These are phyloP conservation scores for Pseudotulostoma volvatum DNA, from an alignment of 495 filamentous ascomycete genomes.

Conservation along the genomic window DNA sequence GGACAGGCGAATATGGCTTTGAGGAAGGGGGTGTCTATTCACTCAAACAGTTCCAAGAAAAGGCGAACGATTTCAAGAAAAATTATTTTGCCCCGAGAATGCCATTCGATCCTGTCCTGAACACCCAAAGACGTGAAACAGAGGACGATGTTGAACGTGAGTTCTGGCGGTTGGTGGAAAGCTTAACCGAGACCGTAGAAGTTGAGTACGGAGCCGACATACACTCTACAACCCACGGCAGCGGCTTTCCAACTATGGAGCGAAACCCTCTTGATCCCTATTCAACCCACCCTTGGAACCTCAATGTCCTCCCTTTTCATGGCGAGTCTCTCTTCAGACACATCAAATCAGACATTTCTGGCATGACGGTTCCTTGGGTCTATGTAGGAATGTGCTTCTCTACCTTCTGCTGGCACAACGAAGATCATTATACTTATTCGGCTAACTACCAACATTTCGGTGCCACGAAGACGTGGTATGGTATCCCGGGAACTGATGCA, in stretches of 20 bases:
- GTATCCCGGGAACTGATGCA: slow-evolving; percentile 84
- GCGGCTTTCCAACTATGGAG: slow-evolving; percentile 92
- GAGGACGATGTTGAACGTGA: slow-evolving; percentile 95
- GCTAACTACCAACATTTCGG: slow-evolving; percentile 99
- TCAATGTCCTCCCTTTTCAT: slow-evolving; percentile 84
- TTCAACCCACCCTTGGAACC: slow-evolving; percentile 84
- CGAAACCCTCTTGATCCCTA: slow-evolving; percentile 75
- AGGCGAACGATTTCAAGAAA: slow-evolving; percentile 86
- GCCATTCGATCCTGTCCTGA: slow-evolving; percentile 73
- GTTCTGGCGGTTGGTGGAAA: slow-evolving; percentile 91
- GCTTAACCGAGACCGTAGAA: slow-evolving; percentile 84
- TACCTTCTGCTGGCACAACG: slow-evolving; percentile 98
- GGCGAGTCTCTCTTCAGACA: slow-evolving; percentile 87
- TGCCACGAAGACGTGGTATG: slow-evolving; percentile 98
- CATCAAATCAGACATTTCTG: slow-evolving; percentile 97
- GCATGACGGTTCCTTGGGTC: slow-evolving; percentile 98
- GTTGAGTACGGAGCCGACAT: slow-evolving; percentile 98
- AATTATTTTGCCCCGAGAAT: slow-evolving; percentile 81
- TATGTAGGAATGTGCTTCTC: slow-evolving; percentile 99
- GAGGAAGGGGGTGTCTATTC: slow-evolving; percentile 96
- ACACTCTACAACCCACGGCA: slow-evolving; percentile 94
- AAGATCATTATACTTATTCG: slow-evolving; percentile 96
- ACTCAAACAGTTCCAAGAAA: slow-evolving; percentile 89
- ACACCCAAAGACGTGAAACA: slow-evolving; percentile 60
- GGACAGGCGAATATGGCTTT: slow-evolving; percentile 93